Base-by-base conservation (phyloP, 2,329 filamentous ascomycete species). In the Chrysosporium keratinophilum region DNA sequence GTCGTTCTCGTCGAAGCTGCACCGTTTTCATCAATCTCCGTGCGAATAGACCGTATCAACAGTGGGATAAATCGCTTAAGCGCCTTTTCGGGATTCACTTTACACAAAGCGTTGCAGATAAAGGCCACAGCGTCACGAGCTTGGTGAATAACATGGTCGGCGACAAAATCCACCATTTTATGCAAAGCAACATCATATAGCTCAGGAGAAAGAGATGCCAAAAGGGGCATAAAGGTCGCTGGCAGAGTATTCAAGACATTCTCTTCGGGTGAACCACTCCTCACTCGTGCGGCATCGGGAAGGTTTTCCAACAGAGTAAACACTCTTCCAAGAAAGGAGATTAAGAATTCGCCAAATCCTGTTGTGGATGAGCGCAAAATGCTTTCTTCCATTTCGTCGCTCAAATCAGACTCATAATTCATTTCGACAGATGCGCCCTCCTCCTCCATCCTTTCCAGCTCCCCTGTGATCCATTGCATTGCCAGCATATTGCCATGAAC, bases 81-180 rank as follows among this genome's bases (percentile, higher is more conserved):
- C 0, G 93, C 89, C 73, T 96, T 96, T 66, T 91, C 84, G 0
- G 94, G 90, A 62, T 94, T 88, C 61, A 95, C 88, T 71, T 97
- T 97, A 77, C 93, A 95, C 20, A 98, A 77, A 0, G 88, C 87
- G 69, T 96, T 97, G 71, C 91, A 87, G 52, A 97, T 97, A 78
- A 95, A 98, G 1, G 94, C 93, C 86, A 98, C 96, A 6, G 93
- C 91, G 75, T 98, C 93, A 60, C 91, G 79, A 51, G 93, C 91
- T 70, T 97, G 93, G 63, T 98, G 90, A 15, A 98, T 91, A 47
- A 98, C 93, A 71, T 97, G 93, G 58, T 87, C 87, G 1, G 87
- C 84, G 23, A 96, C 86, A 67, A 98, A 98, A 33, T 87, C 82
- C 1, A 89, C 86, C 61, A 98, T 82, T 74, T 97, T 97, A 56